Conservation (phyloP, 2,329 filamentous ascomycete species). For the Penicillium paneum region DNA sequence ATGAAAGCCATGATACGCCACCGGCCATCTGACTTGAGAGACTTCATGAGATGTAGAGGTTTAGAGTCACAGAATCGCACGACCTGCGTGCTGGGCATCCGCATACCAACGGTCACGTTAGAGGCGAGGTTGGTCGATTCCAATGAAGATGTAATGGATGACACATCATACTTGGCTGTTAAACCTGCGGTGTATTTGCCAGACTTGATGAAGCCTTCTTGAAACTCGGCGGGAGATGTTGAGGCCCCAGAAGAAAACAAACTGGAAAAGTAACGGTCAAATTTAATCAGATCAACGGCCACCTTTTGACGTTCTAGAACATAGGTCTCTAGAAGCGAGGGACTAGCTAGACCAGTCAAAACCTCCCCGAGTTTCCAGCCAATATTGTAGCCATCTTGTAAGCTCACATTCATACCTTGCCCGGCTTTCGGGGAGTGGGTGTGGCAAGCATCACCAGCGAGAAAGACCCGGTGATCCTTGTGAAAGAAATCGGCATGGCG, state of each 20-base stretch:
- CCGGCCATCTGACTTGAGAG: slow-evolving; percentile 52
- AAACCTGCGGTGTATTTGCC: slow-evolving; percentile 61
- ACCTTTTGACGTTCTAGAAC: slow-evolving; percentile 52
- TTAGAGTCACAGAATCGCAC: slow-evolving; percentile 60
- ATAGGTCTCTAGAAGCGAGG: slow-evolving; percentile 52
- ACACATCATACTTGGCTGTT: slow-evolving; percentile 54
- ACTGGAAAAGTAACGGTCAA: slow-evolving; percentile 55
- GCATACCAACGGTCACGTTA: slow-evolving; percentile 46
- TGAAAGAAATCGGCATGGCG: slow-evolving; percentile 68
- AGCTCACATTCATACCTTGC: slow-evolving; percentile 54
- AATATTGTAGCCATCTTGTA: slow-evolving; percentile 61
- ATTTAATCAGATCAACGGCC: slow-evolving; percentile 58
- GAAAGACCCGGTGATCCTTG: slow-evolving; percentile 63
- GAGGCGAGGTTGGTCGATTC: slow-evolving; percentile 37
- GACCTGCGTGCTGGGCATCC: slow-evolving; percentile 55
- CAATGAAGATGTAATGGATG: slow-evolving; percentile 43
- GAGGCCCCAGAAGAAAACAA: slow-evolving; percentile 50
- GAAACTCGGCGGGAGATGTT: slow-evolving; percentile 51
- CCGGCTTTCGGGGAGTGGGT: slow-evolving; percentile 71
- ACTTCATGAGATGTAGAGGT: slow-evolving; percentile 51
- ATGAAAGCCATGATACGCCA: slow-evolving; percentile 53
- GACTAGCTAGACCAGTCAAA: slow-evolving; percentile 44
- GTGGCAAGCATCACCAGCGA: slow-evolving; percentile 66
- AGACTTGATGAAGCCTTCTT: slow-evolving; percentile 56
- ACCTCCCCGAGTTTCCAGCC: slow-evolving; percentile 59